Percentiles rank a stretch among this genome's conserved stretches.
Evolutionary conservation across 192 early-diverging fungal species (phyloP).

Genomic region (Fimicolochytrium jonesii): DNA sequence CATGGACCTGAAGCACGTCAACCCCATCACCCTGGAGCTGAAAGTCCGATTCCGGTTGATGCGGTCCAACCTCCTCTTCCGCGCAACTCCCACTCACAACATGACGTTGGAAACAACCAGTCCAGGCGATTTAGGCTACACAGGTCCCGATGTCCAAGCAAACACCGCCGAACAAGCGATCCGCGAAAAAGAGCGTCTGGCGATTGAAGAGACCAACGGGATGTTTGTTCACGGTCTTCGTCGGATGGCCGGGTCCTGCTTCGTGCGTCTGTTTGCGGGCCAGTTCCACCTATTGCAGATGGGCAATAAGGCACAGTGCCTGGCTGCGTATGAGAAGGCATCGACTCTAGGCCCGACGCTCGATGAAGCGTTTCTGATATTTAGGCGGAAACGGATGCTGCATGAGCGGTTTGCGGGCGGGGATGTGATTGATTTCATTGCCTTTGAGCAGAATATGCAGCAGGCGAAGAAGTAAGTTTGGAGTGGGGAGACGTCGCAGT

Average conservation of each 20-base stretch:
- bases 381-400: slow-evolving; percentile 34
- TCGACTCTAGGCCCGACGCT: slow-evolving; percentile 30
- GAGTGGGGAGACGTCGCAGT: background rate
- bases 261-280: slow-evolving; percentile 31
- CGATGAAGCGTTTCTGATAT: slow-evolving; percentile 47
- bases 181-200: slow-evolving; percentile 7
- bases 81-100: slow-evolving; percentile 9
- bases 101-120: slow-evolving; percentile 1
- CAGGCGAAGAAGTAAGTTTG: slow-evolving; percentile 25
- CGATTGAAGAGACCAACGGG: slow-evolving; percentile 29
- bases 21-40: slow-evolving; percentile 33
- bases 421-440: slow-evolving; percentile 52
- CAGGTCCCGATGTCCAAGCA: no score
- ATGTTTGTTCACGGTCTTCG: slow-evolving; percentile 12
- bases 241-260: slow-evolving; percentile 30
- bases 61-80: slow-evolving; percentile 23
- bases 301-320: slow-evolving; percentile 43
- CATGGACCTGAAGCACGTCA: slow-evolving; percentile 5
- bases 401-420: slow-evolving; percentile 43
- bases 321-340: slow-evolving; percentile 33
- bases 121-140: slow-evolving; percentile 20
- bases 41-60: slow-evolving; percentile 32
- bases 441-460: slow-evolving; percentile 39
- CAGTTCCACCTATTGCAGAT: slow-evolving; percentile 37
- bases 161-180: no score